Evolutionary conservation across 1,284 basidiomycete genomes (phyloP), one percentile per base, ranked within the genome.

Genomic region (Cryptococcus sp.): DNA sequence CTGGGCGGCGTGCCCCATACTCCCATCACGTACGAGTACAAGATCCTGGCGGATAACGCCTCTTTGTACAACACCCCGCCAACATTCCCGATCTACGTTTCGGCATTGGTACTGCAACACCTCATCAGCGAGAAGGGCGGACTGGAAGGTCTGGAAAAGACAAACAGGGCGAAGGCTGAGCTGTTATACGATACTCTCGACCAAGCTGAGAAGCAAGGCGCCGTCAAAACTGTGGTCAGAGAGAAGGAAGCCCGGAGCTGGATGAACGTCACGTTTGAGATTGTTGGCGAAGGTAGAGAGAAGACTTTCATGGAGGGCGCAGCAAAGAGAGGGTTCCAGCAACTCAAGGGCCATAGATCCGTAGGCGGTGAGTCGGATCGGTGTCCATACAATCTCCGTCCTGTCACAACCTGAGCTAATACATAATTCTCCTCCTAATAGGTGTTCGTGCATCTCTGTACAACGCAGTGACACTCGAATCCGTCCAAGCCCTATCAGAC

Each of bases 61-160:
- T 93, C 89, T 68, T 80, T 99, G 78, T 91, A 94, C 80, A 98
- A 99, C 81, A 99, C 96, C 1, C 96, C 96, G 1, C 87, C 93
- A 1, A 91, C 93, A 68, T 87, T 99, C 74, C 80, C 93, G 57
- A 89, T 99, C 71, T 99, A 99, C 79, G 87, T 97, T 60, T 85
- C 90, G 3, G 90, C 90, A 2, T 83, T 99, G 48, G 93, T 98
- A 19, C 84, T 99, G 62, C 80, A 85, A 72, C 83, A 89, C 58
- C 87, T 90, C 74, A 64, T 82, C 22, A 76, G 82, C 66, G 77
- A 80, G 63, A 79, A 85, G 41, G 92, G 92, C 15, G 91, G 93
- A 0, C 77, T 97, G 49, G 67, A 80, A 52, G 86, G 86, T 63
- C 86, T 90, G 66, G 85, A 87, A 71, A 79, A 82, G 62, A 68